Conservation (phyloP, 1,139 yeast species). For the Debaryomyces nepalensis region DNA sequence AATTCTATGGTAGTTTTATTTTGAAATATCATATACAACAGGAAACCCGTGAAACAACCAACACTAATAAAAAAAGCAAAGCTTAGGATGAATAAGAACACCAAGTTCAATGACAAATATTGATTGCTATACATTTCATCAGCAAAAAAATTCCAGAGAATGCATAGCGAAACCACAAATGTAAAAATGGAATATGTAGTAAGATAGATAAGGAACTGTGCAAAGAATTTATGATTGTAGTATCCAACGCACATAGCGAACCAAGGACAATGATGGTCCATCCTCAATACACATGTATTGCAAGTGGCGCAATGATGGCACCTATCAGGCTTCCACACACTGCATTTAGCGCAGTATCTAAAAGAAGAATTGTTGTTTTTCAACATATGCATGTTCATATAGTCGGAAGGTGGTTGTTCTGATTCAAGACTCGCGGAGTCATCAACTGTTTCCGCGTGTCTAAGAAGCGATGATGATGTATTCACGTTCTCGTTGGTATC, state of each 20-base stretch:
- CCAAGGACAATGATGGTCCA: conserved; percentile 99
- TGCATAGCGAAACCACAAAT: conserved; percentile 41
- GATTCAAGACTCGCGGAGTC: neutral
- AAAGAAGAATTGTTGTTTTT: conserved; percentile 14
- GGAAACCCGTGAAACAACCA: conserved; percentile 59
- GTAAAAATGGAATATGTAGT: conserved; percentile 50
- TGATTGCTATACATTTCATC: conserved; percentile 41
- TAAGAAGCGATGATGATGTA: conserved; percentile 13
- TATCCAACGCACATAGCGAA: conserved; percentile 73
- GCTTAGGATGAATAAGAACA: conserved; percentile 63
- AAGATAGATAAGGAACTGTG: conserved; percentile 71
- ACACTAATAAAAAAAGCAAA: conserved; percentile 69
- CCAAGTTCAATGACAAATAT: conserved; percentile 60
- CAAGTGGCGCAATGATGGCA: conserved; percentile 87
- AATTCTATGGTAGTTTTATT: conserved; percentile 86
- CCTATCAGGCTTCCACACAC: conserved; percentile 91
- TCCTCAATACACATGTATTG: conserved; percentile 67
- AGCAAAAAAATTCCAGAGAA: conserved; percentile 56
- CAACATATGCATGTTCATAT: conserved; percentile 24
- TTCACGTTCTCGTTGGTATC: conserved; percentile 10
- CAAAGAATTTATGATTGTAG: conserved; percentile 74
- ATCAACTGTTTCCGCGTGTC: conserved; percentile 13
- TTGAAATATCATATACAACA: conserved; percentile 58
- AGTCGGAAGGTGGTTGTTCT: conserved; percentile 24
- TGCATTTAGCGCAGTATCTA: conserved; percentile 61